Evolutionary conservation across 768 basidiomycete genomes (phyloP).

Genomic region (Hericium coralloides): DNA sequence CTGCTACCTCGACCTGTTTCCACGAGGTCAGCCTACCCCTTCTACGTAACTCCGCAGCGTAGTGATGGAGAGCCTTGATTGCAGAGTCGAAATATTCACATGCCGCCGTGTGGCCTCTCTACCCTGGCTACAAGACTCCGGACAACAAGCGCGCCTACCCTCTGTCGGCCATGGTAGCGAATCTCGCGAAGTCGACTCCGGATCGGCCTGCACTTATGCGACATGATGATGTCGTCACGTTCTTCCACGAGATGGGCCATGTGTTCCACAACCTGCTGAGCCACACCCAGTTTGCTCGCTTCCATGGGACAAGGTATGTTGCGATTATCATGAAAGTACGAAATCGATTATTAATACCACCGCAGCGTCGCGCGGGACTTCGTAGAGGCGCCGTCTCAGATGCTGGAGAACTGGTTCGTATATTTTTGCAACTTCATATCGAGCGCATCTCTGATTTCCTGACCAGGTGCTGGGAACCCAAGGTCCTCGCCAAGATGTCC

Average conservation of each 20-base stretch:
- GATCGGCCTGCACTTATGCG: conserved; percentile 77
- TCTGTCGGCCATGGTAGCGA: conserved; percentile 80
- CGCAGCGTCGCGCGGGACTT: conserved; percentile 63
- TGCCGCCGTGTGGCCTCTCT: conserved; percentile 77
- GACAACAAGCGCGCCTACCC: conserved; percentile 63
- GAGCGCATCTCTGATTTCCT: background rate
- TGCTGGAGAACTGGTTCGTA: conserved; percentile 80
- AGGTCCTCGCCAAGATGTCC: conserved; percentile 69
- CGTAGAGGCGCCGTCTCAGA: conserved; percentile 86
- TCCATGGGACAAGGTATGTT: conserved; percentile 59
- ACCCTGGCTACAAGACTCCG: conserved; percentile 51
- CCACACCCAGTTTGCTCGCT: conserved; percentile 59
- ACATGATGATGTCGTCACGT: conserved; percentile 84
- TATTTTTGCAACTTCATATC: background rate
- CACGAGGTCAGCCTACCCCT: conserved; percentile 44
- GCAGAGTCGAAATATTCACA: conserved; percentile 74
- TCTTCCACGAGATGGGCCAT: conserved; percentile 83
- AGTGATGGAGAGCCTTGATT: background rate
- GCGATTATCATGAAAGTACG: background rate
- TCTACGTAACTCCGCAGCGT: background rate
- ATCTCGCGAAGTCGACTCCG: conserved; percentile 77
- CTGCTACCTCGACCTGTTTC: conserved; percentile 84
- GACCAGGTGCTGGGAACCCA: conserved; percentile 70
- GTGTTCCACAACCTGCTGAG: conserved; percentile 49
- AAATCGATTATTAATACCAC: conserved; percentile 8